phyloP scores from a whole-genome alignment of 1,284 basidiomycete species.

The Neolentinus lepideus region DNA sequence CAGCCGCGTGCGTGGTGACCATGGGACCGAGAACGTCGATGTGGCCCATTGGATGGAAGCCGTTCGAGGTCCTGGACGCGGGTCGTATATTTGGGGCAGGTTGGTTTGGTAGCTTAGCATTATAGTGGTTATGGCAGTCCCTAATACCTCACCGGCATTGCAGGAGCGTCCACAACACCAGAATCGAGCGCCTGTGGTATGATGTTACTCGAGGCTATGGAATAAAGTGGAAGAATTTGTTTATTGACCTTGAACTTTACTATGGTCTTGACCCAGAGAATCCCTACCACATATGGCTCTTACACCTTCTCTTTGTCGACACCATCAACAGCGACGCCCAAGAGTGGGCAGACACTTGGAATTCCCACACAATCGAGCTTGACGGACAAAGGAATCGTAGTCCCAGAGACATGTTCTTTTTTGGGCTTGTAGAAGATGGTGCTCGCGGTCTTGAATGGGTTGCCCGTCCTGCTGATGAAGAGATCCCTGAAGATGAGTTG shows the following conservation, averaged over 20 bases:
- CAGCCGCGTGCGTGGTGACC: constrained; percentile 22
- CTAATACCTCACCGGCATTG: constrained; percentile 5
- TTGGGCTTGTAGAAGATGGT: constrained; percentile 14
- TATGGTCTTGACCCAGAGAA: constrained; percentile 16
- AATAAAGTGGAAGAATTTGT: constrained; percentile 21
- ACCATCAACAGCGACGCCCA: constrained; percentile 14
- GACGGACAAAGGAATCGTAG: constrained; percentile 7
- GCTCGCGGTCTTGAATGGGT: constrained; percentile 9
- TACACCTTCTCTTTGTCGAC: constrained; percentile 20
- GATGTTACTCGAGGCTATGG: constrained; percentile 19
- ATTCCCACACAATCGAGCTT: constrained; percentile 12
- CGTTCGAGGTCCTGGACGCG: constrained; percentile 12
- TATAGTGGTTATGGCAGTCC: not conserved
- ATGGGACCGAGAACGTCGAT: constrained; percentile 24
- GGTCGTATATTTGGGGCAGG: constrained; percentile 29
- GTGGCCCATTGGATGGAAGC: constrained; percentile 23
- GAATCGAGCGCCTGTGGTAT: constrained; percentile 34
- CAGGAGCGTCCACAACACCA: constrained; percentile 17
- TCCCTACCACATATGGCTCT: constrained; percentile 20
- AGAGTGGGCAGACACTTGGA: constrained; percentile 16
- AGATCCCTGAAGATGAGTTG: constrained; percentile 7
- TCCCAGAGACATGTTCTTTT: constrained; percentile 14
- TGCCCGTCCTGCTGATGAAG: constrained; percentile 5
- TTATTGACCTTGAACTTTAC: constrained; percentile 15
- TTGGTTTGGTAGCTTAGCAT: constrained; percentile 12